Conservation (phyloP, 2,329 filamentous ascomycete genomes). For the Rutstroemia sydowiana region DNA sequence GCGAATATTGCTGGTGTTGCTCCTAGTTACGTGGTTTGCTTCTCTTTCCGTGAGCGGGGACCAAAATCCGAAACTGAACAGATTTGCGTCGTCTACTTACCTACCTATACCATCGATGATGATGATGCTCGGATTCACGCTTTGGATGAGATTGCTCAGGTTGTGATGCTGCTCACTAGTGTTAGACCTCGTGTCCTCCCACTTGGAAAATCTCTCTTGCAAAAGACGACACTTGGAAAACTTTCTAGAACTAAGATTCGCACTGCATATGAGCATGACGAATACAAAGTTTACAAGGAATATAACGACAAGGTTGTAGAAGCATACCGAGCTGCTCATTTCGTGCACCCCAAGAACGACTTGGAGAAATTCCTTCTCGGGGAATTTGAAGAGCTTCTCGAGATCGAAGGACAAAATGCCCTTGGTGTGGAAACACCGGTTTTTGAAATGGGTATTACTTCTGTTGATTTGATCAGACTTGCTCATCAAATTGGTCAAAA, state of each 20-base stretch:
- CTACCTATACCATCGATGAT: constrained; percentile 21
- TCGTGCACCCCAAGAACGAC: background rate
- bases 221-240: constrained; percentile 35
- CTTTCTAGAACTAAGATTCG: constrained; percentile 33
- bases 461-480: constrained; percentile 6
- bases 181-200: constrained; percentile 22
- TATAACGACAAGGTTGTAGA: background rate
- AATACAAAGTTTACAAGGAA: constrained; percentile 1
- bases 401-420: constrained; percentile 5
- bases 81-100: constrained; percentile 33
- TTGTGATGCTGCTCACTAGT: constrained; percentile 13
- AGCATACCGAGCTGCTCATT: background rate
- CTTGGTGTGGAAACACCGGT: constrained; percentile 16
- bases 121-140: constrained; percentile 20
- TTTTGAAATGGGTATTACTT: constrained; percentile 29
- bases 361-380: constrained; percentile 15
- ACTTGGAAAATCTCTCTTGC: constrained; percentile 20
- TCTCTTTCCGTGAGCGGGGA: constrained; percentile 28
- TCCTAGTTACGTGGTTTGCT: constrained; percentile 32
- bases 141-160: constrained; percentile 15
- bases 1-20: constrained; percentile 19
- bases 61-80: constrained; percentile 29
- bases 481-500: background rate
- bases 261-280: constrained; percentile 24
- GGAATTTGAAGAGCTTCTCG: constrained; percentile 9